phyloP scores from a whole-genome alignment of 1,284 basidiomycete genomes.

The Heimioporus retisporus region DNA sequence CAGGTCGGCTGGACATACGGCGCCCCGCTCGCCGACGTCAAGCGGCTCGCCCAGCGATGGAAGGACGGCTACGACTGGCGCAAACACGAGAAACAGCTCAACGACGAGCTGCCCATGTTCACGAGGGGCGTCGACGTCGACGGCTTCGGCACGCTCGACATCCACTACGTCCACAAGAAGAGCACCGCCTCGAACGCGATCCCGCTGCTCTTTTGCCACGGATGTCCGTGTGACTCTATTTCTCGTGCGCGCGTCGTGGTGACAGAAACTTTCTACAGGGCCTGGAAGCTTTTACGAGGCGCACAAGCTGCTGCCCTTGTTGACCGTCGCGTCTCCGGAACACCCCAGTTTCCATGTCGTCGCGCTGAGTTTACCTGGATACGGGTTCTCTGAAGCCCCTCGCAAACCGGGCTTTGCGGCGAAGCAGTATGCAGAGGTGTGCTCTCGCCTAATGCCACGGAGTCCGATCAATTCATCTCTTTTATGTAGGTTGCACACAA shows the following conservation, averaged over 20 bases:
- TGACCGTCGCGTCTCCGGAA: constrained; percentile 51
- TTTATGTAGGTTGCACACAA: constrained; percentile 50
- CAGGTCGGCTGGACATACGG: constrained; percentile 51
- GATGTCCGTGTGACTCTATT: constrained; percentile 48
- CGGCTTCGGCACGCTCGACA: constrained; percentile 47
- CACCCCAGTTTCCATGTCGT: constrained; percentile 71
- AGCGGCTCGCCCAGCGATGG: constrained; percentile 52
- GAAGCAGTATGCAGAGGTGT: constrained; percentile 54
- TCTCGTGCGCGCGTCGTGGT: not conserved
- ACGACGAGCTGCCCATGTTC: constrained; percentile 54
- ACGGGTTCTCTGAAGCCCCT: constrained; percentile 61
- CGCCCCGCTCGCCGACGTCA: constrained; percentile 50
- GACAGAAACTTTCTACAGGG: constrained; percentile 45
- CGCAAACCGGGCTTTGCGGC: constrained; percentile 48
- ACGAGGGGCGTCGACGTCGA: constrained; percentile 52
- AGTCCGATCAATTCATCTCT: not conserved
- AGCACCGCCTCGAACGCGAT: constrained; percentile 50
- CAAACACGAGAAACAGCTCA: constrained; percentile 50
- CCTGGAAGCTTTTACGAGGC: constrained; percentile 69
- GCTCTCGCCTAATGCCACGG: not conserved
- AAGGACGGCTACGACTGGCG: constrained; percentile 56
- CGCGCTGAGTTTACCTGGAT: constrained; percentile 63
- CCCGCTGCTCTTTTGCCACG: constrained; percentile 59
- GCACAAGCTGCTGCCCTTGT: constrained; percentile 61
- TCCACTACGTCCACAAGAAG: constrained; percentile 57